Base-by-base conservation (phyloP, 2,329 filamentous ascomycete genomes). In the Clonostachys solani region DNA sequence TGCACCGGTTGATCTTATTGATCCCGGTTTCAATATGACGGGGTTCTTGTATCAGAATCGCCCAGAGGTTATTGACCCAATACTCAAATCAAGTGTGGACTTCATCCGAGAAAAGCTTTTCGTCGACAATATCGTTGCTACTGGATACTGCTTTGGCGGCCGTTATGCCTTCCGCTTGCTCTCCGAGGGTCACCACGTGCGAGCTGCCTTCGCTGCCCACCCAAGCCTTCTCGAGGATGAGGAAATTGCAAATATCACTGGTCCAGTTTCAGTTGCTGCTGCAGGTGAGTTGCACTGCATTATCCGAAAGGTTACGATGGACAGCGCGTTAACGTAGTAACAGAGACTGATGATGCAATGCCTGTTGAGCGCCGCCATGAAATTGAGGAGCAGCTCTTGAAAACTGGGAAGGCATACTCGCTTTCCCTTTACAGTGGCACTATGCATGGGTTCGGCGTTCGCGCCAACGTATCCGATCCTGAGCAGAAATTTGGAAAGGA, bases 401-500 rank as follows among this genome's bases (percentile, higher is more conserved):
- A 29, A 29, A 29, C 62, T 17, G 64, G 73, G 34, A 71, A 73
- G 40, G 61, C 80, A 5, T 91, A 83, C 64, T 81, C 87, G 56
- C 73, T 88, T 40, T 77, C 73, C 45, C 61, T 91, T 43, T 91
- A 86, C 69, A 76, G 78, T 16, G 79, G 78, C 33, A 83, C 86
- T 12, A 60, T 67, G 47, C 87, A 91, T 60, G 87, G 87, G 0
- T 92, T 90, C 57, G 83, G 80, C 9, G 81, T 87, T 10, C 75
- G 86, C 37, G 78, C 71, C 2, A 82, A 90, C 56, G 46, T 74
- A 17, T 68, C 69, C 5, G 67, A 74, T 45, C 67, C 70, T 1
- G 54, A 63, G 54, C 69, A 78, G 58, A 82, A 77, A 64, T 89
- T 80, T 60, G 84, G 81, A 10, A 90, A 90, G 71, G 85, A 90